These are phyloP conservation scores for Lepidium didymum DNA, from an alignment of 345 rosid species.

Conservation along the genomic window DNA sequence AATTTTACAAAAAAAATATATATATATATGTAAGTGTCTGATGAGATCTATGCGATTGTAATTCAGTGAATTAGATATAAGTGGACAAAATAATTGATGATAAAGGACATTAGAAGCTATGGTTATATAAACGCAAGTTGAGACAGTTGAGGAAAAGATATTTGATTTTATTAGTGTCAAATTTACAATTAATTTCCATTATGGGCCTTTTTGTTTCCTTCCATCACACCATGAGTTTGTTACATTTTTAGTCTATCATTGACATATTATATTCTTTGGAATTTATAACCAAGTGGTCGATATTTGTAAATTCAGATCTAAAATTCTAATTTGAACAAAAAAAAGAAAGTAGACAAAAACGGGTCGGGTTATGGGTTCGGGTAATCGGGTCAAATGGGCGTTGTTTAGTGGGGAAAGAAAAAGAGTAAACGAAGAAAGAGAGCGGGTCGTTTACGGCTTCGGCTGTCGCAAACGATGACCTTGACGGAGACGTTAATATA, in stretches of 20 bases:
- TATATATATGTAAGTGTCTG: no score
- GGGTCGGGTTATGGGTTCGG: neutral
- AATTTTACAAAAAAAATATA: no score
- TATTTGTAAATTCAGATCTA: neutral
- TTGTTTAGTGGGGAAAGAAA: conserved; percentile 1
- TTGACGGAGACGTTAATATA: conserved; percentile 18
- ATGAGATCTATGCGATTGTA: no score
- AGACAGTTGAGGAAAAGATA: conserved; percentile 20
- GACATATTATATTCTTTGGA: neutral
- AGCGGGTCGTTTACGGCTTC: conserved; percentile 30
- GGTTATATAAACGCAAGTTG: conserved; percentile 24
- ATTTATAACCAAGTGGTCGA: conserved; percentile 4
- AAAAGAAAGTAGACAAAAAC: neutral
- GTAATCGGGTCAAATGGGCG: conserved; percentile 1
- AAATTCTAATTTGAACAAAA: neutral
- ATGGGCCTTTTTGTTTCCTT: conserved; percentile 24
- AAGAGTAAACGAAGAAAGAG: conserved; percentile 7
- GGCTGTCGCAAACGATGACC: conserved; percentile 24
- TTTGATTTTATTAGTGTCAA: conserved; percentile 21
- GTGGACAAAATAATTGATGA: no score
- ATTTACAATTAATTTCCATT: conserved; percentile 11
- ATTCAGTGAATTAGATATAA: no score
- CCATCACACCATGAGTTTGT: conserved; percentile 21
- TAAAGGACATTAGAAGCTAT: conserved; percentile 1
- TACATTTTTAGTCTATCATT: conserved; percentile 9